A percentile compares a stretch with the other conserved stretches of the same genome.
phyloP scores from a whole-genome alignment of 2,329 filamentous ascomycete species.

The Ceratocystis variospora region DNA sequence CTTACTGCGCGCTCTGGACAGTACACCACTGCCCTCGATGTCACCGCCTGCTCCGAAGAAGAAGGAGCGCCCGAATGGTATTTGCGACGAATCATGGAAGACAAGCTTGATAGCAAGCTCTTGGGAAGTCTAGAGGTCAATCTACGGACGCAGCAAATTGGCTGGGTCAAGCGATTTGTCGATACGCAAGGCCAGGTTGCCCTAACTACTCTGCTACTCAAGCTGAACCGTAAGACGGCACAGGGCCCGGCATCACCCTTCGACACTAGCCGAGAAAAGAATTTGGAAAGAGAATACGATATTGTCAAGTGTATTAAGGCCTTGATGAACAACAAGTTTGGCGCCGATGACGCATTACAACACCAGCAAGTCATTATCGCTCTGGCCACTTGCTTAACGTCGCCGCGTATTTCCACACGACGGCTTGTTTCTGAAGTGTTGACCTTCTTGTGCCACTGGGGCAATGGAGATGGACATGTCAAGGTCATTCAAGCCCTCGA shows the following conservation, averaged over 20 bases:
- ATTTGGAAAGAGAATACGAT: conserved; percentile 85
- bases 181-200: conserved; percentile 96
- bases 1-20: conserved; percentile 59
- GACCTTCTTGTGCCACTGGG: conserved; percentile 94
- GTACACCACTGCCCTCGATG: conserved; percentile 48
- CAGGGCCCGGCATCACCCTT: conserved; percentile 52
- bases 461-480: conserved; percentile 70
- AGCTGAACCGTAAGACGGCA: conserved; percentile 79
- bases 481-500: conserved; percentile 93
- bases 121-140: conserved; percentile 89
- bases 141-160: conserved; percentile 87
- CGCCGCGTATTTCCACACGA: conserved; percentile 75
- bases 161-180: conserved; percentile 92
- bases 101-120: conserved; percentile 80
- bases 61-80: conserved; percentile 98
- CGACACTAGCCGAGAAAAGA: conserved; percentile 52
- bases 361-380: conserved; percentile 86
- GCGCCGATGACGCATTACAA: conserved; percentile 82
- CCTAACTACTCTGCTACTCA: conserved; percentile 80
- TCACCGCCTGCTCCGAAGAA: conserved; percentile 72
- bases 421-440: conserved; percentile 93
- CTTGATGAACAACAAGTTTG: conserved; percentile 98
- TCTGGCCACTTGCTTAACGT: conserved; percentile 73
- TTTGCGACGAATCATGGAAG: conserved; percentile 91
- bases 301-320: conserved; percentile 96